Conservation (phyloP, 495 filamentous ascomycete genomes). For the Aspergillus heteromorphus region DNA sequence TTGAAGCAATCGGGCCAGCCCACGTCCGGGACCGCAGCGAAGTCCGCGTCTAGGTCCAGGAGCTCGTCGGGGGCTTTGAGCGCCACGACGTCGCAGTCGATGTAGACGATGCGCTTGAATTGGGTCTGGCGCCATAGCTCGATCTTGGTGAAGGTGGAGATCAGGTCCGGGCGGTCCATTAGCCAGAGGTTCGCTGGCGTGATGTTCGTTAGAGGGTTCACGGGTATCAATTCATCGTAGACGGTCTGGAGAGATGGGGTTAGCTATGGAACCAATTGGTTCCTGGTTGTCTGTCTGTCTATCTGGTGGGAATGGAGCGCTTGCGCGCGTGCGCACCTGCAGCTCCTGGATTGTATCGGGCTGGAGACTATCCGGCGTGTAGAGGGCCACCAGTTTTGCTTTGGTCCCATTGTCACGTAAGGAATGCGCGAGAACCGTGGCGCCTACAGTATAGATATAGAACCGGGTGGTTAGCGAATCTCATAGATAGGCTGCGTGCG, state of each 20-base stretch:
- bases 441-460: too few relatives aligned
- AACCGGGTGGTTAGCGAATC: slow-evolving; percentile 19
- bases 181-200: slow-evolving; percentile 78
- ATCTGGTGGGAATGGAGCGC: neutral
- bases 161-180: slow-evolving; percentile 86
- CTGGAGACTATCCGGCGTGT: slow-evolving; percentile 71
- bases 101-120: slow-evolving; percentile 84
- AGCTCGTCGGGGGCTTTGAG: slow-evolving; percentile 89
- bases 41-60: slow-evolving; percentile 66
- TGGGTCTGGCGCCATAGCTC: slow-evolving; percentile 88
- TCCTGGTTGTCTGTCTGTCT: too few relatives aligned
- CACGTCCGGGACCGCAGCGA: slow-evolving; percentile 90
- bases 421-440: slow-evolving; percentile 89
- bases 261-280: slow-evolving; percentile 9
- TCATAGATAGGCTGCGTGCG: too few relatives aligned
- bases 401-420: slow-evolving; percentile 84
- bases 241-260: slow-evolving; percentile 50
- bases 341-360: slow-evolving; percentile 70
- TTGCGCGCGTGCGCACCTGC: slow-evolving; percentile 46
- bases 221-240: slow-evolving; percentile 86
- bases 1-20: slow-evolving; percentile 99
- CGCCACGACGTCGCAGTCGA: slow-evolving; percentile 87
- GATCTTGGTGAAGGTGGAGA: slow-evolving; percentile 94
- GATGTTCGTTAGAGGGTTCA: slow-evolving; percentile 68
- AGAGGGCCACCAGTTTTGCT: slow-evolving; percentile 79